Percentiles rank a stretch among this genome's conserved stretches.
These are phyloP conservation scores for Agarophyton chilense DNA, from an alignment of 23 red algal genomes.

Conservation along the genomic window DNA sequence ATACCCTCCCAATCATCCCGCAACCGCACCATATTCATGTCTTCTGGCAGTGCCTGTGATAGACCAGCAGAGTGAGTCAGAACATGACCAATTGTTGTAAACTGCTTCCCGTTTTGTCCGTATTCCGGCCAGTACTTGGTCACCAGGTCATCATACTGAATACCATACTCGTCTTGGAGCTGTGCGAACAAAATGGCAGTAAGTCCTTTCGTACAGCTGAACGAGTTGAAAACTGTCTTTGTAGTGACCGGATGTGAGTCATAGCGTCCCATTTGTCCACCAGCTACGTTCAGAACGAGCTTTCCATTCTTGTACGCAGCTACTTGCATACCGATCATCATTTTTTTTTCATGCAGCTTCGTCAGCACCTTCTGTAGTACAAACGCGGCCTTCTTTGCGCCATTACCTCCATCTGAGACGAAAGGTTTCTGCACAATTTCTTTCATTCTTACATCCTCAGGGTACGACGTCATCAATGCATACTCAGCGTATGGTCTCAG, in stretches of 20 bases:
- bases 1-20: constrained; percentile 82
- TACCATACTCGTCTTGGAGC: constrained; percentile 28
- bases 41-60: constrained; percentile 36
- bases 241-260: constrained; percentile 60
- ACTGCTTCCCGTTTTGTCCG: constrained; percentile 49
- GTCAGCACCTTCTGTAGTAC: constrained; percentile 28
- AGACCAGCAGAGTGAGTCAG: constrained; percentile 79
- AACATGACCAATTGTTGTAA: constrained; percentile 55
- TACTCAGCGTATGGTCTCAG: constrained; percentile 61
- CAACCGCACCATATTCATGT: constrained; percentile 39
- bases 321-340: constrained; percentile 80
- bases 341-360: constrained; percentile 38
- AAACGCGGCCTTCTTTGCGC: not conserved
- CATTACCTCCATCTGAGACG: not conserved
- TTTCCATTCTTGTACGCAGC: constrained; percentile 69
- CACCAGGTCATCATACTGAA: constrained; percentile 51
- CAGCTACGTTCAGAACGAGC: constrained; percentile 58
- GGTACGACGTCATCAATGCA: constrained; percentile 29
- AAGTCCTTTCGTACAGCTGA: constrained; percentile 77
- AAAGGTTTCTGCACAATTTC: constrained; percentile 27
- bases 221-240: constrained; percentile 74
- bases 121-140: constrained; percentile 75
- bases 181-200: constrained; percentile 69
- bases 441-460: constrained; percentile 19
- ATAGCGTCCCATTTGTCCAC: constrained; percentile 53